Evolutionary conservation across 2,329 filamentous ascomycete genomes (phyloP).

Genomic region (Podosphaera fusca): DNA sequence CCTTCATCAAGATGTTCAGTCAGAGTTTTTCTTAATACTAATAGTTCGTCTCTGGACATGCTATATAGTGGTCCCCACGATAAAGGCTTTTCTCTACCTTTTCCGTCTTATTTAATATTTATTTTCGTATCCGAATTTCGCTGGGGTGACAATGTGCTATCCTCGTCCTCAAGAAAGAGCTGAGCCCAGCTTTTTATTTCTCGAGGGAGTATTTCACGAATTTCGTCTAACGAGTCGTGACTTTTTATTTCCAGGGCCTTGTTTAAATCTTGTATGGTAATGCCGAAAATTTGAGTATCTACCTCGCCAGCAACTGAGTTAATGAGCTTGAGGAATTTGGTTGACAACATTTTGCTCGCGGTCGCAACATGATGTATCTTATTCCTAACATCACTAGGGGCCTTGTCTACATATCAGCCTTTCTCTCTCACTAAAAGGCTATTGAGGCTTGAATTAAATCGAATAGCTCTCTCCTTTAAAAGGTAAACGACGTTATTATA

Average conservation of each 20-base stretch:
- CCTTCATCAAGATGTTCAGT: neutral
- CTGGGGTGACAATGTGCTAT: neutral
- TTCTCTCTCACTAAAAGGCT: neutral
- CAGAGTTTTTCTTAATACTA: neutral
- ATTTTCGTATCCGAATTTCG: neutral
- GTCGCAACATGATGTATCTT: neutral
- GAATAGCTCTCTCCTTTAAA: neutral
- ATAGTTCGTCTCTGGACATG: neutral
- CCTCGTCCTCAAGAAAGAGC: neutral
- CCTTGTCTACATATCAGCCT: neutral
- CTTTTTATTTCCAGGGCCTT: neutral
- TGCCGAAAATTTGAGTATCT: neutral
- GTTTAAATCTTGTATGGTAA: neutral
- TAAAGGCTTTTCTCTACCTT: neutral
- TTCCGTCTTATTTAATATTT: neutral
- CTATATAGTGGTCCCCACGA: neutral
- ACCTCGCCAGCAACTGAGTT: neutral
- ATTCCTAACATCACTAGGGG: neutral
- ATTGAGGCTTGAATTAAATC: neutral
- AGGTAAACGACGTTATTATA: neutral
- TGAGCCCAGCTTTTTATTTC: neutral
- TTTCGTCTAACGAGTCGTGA: neutral
- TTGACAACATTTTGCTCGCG: neutral
- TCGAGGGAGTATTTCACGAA: neutral
- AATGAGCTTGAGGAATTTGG: neutral